Conservation (phyloP, 192 early-diverging fungal species). For the Jimgerdemannia flammicorona region DNA sequence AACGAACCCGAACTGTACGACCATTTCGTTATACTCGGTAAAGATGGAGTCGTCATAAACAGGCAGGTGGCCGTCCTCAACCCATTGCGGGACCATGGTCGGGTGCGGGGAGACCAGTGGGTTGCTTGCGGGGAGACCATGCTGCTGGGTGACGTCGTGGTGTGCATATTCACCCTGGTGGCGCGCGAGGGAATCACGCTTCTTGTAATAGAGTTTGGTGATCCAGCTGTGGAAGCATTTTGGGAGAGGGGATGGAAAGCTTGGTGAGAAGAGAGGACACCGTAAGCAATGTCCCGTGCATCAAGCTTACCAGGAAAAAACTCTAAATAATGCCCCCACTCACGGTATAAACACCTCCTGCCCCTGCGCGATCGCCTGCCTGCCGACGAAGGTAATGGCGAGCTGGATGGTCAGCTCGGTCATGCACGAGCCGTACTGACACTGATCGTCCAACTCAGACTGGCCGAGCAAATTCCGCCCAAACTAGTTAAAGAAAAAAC, state of each 20-base stretch:
- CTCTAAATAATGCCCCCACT: conserved; percentile 1
- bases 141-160: conserved; percentile 3
- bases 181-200: conserved; percentile 26
- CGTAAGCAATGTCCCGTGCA: not conserved
- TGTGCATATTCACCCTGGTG: conserved; percentile 22
- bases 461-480: not conserved
- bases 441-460: not conserved
- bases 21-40: conserved; percentile 39
- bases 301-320: not conserved
- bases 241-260: not conserved
- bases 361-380: conserved; percentile 44
- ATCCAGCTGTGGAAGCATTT: not conserved
- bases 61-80: conserved; percentile 39
- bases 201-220: conserved; percentile 22
- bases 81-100: conserved; percentile 38
- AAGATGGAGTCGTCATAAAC: conserved; percentile 28
- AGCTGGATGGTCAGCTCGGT: conserved; percentile 53
- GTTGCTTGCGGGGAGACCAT: not conserved
- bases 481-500: not conserved
- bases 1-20: conserved; percentile 71
- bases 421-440: conserved; percentile 37
- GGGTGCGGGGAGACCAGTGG: not conserved
- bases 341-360: conserved; percentile 45
- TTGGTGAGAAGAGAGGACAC: not conserved
- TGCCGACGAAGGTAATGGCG: conserved; percentile 58